Base-by-base conservation (phyloP, 768 basidiomycete genomes). In the Suillus spraguei region DNA sequence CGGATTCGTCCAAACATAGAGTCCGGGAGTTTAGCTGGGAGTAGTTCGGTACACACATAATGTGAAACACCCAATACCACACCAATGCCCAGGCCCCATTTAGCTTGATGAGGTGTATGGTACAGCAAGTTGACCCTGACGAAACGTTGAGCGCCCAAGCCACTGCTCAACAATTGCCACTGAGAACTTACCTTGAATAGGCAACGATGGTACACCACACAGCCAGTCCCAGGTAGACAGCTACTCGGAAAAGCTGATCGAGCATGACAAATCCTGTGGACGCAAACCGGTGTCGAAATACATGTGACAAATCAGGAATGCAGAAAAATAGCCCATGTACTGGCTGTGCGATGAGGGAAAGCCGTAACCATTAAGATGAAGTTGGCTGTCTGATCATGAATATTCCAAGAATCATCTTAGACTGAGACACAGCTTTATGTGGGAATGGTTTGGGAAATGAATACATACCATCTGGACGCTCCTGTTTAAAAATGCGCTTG, bases 291-390 rank as follows among this genome's bases (percentile, higher is more conserved):
- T 94, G 91, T 41, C 86, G 85, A 66, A 87, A 66, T 83, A 83
- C 56, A 94, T 70, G 75, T 95, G 93, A 70, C 89, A 86, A 49
- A 87, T 70, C 50, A 94, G 73, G 74, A 94, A 95, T 0, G 91
- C 80, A 6, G 88, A 81, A 66, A 95, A 94, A 75, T 91, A 95
- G 17, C 87, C 93, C 93, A 95, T 94, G 72, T 89, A 93, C 74
- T 95, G 93, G 74, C 91, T 92, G 70, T 95, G 93, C 16, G 91
- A 93, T 0, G 92, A 94, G 0, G 93, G 93, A 68, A 94, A 94
- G 8, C 92, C 93, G 70, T 93, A 94, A 16, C 92, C 92, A 61
- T 83, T 83, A 22, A 75, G 60, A 28, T 71, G 68, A 28, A 72
- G 16, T n/a, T 55, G 22, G 24, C 65, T 62, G 14, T 61, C 74